These are phyloP conservation scores for Arthrobotrys megalospora DNA, from an alignment of 2,329 filamentous ascomycete species.

Conservation along the genomic window DNA sequence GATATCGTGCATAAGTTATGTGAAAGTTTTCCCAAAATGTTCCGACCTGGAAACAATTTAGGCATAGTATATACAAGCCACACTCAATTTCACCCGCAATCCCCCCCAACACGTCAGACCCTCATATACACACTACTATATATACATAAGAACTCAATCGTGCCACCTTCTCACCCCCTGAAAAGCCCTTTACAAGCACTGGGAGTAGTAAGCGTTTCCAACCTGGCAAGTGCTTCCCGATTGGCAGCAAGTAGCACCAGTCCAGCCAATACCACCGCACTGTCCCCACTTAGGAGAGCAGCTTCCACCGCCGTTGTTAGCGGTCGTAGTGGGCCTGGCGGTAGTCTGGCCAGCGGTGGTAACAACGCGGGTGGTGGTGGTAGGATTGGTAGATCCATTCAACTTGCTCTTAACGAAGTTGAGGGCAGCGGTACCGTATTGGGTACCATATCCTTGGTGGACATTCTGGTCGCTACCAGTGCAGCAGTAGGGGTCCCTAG, in stretches of 20 bases:
- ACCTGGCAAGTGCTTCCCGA: constrained; percentile 66
- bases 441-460: constrained; percentile 74
- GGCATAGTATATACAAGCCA: constrained; percentile 32
- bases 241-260: constrained; percentile 66
- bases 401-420: constrained; percentile 73
- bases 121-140: not conserved
- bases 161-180: not conserved
- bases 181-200: constrained; percentile 65
- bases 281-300: constrained; percentile 65
- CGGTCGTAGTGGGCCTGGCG: constrained; percentile 20
- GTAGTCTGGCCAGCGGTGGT: constrained; percentile 41
- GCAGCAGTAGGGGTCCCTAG: constrained; percentile 76
- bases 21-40: constrained; percentile 9
- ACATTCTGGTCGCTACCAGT: constrained; percentile 72
- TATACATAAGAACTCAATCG: not conserved
- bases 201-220: constrained; percentile 67
- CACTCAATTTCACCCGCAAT: not conserved
- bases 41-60: constrained; percentile 17
- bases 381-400: constrained; percentile 60
- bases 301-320: constrained; percentile 27
- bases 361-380: constrained; percentile 15
- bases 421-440: constrained; percentile 74
- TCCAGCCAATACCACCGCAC: constrained; percentile 67
- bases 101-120: not conserved
- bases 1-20: constrained; percentile 16